A percentile compares a stretch with the other conserved stretches of the same genome.
Evolutionary conservation across 768 basidiomycete species (phyloP).

Genomic region (Amanita molliuscula): DNA sequence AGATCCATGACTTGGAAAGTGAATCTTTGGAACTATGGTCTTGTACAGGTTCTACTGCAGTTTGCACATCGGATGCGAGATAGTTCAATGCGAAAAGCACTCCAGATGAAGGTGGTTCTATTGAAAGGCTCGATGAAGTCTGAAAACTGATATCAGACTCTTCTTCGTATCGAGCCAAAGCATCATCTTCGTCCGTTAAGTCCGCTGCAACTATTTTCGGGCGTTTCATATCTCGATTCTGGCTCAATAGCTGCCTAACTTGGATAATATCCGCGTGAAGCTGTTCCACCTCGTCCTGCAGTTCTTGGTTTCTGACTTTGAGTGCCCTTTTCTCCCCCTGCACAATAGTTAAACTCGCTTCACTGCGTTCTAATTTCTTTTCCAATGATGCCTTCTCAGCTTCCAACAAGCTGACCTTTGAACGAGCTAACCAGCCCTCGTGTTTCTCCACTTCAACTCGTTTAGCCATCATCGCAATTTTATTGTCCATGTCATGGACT

Average conservation of each 20-base stretch:
- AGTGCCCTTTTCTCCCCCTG: conserved; percentile 18
- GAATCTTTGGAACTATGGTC: conserved; percentile 29
- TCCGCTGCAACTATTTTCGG: conserved; percentile 26
- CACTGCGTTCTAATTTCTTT: conserved; percentile 32
- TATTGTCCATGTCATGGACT: conserved; percentile 68
- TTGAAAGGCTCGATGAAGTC: conserved; percentile 43
- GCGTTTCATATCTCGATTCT: conserved; percentile 13
- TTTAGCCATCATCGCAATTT: conserved; percentile 50
- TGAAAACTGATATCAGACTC: conserved; percentile 41
- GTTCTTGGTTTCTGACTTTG: conserved; percentile 16
- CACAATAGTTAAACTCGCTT: conserved; percentile 18
- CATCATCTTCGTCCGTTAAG: conserved; percentile 27
- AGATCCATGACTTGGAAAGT: conserved; percentile 64
- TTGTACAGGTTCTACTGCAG: conserved; percentile 1
- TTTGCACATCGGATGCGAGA: neutral
- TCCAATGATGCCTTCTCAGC: conserved; percentile 53
- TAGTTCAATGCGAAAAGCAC: conserved; percentile 15
- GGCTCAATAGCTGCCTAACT: conserved; percentile 19
- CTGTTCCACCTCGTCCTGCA: conserved; percentile 25
- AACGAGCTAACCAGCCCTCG: conserved; percentile 80
- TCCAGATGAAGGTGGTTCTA: conserved; percentile 28
- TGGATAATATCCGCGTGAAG: conserved; percentile 33
- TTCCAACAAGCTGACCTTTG: conserved; percentile 54
- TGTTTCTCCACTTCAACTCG: conserved; percentile 70
- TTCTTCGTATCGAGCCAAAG: conserved; percentile 51